Conservation (phyloP, 2,329 filamentous ascomycete genomes). For the Ophiocordyceps polyrhachis-furcata region DNA sequence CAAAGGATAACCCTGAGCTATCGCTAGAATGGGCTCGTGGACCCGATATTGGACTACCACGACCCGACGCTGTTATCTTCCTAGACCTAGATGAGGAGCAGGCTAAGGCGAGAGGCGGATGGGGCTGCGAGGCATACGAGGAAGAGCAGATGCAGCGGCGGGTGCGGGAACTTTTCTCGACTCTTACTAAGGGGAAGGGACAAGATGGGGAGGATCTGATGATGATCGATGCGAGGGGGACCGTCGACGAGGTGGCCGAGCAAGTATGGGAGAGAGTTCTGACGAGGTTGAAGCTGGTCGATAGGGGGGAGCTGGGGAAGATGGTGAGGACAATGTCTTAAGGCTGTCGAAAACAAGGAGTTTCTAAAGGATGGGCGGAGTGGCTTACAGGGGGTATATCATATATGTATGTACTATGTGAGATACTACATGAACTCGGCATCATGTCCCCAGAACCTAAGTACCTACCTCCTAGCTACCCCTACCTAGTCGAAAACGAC, state of each 20-base stretch:
- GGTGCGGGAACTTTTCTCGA: conserved; percentile 52
- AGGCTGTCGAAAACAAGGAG: background rate
- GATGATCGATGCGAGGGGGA: conserved; percentile 33
- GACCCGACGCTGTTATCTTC: conserved; percentile 76
- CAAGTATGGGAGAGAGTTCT: conserved; percentile 34
- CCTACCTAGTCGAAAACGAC: conserved; percentile 40
- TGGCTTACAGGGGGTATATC: background rate
- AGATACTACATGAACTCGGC: background rate
- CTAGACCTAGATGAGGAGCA: conserved; percentile 60
- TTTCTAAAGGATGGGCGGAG: background rate
- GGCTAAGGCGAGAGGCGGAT: conserved; percentile 64
- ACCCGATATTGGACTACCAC: conserved; percentile 71
- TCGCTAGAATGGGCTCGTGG: conserved; percentile 62
- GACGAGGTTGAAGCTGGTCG: conserved; percentile 27
- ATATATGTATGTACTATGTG: too few relatives aligned
- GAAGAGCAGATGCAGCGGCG: conserved; percentile 61
- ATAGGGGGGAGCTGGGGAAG: conserved; percentile 27
- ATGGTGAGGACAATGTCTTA: conserved; percentile 22
- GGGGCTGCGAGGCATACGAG: conserved; percentile 80
- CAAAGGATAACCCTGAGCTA: conserved; percentile 57
- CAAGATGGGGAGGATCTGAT: conserved; percentile 33
- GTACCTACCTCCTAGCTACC: too few relatives aligned
- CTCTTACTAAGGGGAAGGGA: conserved; percentile 15
- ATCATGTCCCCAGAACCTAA: background rate
- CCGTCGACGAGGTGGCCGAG: conserved; percentile 36